phyloP scores from a whole-genome alignment of 1,139 yeast species.

The Debaryomyces singareniensis region DNA sequence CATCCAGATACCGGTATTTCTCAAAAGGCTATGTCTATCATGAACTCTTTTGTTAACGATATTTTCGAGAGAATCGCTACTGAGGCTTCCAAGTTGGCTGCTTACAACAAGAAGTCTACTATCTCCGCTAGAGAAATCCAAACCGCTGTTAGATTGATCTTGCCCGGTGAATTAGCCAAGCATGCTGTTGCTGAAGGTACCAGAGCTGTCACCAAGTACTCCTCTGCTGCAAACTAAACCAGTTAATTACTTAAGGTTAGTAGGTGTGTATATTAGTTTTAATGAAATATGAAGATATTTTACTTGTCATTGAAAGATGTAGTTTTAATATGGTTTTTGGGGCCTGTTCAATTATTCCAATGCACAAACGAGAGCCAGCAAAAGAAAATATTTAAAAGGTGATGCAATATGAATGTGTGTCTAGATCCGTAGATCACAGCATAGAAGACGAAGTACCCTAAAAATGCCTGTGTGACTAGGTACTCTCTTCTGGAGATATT shows the following conservation, averaged over 20 bases:
- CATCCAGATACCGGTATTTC: conserved; percentile 99
- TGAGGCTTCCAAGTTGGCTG: conserved; percentile 99
- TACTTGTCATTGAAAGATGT: background rate
- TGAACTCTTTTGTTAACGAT: conserved; percentile 98
- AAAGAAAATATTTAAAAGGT: conserved; percentile 51
- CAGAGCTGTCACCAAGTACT: conserved; percentile 99
- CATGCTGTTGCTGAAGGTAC: conserved; percentile 99
- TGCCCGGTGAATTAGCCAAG: conserved; percentile 99
- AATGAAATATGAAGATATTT: conserved; percentile 1
- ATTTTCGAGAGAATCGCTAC: conserved; percentile 93
- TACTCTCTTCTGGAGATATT: conserved; percentile 3
- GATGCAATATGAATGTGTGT: conserved; percentile 67
- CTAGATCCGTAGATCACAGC: conserved; percentile 59
- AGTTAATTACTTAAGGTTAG: conserved; percentile 4
- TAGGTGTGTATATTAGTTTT: conserved; percentile 11
- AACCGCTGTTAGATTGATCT: conserved; percentile 97
- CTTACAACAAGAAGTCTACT: conserved; percentile 98
- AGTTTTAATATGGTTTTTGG: background rate
- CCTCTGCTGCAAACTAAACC: conserved; percentile 63
- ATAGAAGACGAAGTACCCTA: conserved; percentile 47
- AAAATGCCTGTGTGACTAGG: conserved; percentile 8
- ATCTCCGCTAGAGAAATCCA: conserved; percentile 99
- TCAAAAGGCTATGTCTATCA: conserved; percentile 97
- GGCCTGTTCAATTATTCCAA: background rate
- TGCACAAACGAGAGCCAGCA: conserved; percentile 27